Percentiles rank a stretch among this genome's conserved stretches.
Evolutionary conservation across 495 filamentous ascomycete species (phyloP).

Genomic region (Lasiosphaeria hispida): DNA sequence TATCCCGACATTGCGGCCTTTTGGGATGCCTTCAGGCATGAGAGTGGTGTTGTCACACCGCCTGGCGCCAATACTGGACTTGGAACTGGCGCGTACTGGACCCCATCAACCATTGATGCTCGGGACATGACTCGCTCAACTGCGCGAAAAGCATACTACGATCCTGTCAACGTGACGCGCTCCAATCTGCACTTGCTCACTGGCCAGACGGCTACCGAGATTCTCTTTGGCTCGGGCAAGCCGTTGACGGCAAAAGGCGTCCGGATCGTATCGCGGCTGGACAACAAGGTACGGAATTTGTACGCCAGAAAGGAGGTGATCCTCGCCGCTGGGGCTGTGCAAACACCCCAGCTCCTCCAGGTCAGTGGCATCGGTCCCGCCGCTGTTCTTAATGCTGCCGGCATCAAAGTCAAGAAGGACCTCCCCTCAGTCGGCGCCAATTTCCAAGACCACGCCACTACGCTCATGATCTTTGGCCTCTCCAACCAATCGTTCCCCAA

Average conservation of each 20-base stretch:
- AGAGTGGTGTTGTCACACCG: slow-evolving; percentile 11
- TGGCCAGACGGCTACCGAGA: slow-evolving; percentile 24
- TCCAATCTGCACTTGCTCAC: slow-evolving; percentile 23
- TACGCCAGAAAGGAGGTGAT: slow-evolving; percentile 45
- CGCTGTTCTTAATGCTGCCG: slow-evolving; percentile 39
- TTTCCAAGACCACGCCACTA: slow-evolving; percentile 47
- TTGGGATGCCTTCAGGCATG: slow-evolving; percentile 19
- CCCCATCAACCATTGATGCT: slow-evolving; percentile 20
- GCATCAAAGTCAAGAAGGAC: slow-evolving; percentile 44
- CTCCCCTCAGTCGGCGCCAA: slow-evolving; percentile 53
- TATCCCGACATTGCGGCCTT: slow-evolving; percentile 22
- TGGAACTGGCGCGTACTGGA: slow-evolving; percentile 23
- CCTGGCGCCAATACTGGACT: slow-evolving; percentile 13
- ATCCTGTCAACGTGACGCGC: slow-evolving; percentile 22
- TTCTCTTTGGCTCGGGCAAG: slow-evolving; percentile 19
- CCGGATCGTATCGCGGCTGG: slow-evolving; percentile 14
- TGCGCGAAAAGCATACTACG: slow-evolving; percentile 29
- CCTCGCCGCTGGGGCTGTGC: slow-evolving; percentile 51
- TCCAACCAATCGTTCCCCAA: slow-evolving; percentile 28
- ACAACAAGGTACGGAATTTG: slow-evolving; percentile 15
- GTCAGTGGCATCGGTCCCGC: slow-evolving; percentile 51
- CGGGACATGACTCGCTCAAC: slow-evolving; percentile 24
- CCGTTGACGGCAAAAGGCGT: slow-evolving; percentile 20
- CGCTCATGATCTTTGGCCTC: slow-evolving; percentile 23
- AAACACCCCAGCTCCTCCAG: slow-evolving; percentile 54